A percentile compares a stretch with the other conserved stretches of the same genome.
Evolutionary conservation across 2,329 filamentous ascomycete species (phyloP).

Genomic region (Fusarium lyarnte): DNA sequence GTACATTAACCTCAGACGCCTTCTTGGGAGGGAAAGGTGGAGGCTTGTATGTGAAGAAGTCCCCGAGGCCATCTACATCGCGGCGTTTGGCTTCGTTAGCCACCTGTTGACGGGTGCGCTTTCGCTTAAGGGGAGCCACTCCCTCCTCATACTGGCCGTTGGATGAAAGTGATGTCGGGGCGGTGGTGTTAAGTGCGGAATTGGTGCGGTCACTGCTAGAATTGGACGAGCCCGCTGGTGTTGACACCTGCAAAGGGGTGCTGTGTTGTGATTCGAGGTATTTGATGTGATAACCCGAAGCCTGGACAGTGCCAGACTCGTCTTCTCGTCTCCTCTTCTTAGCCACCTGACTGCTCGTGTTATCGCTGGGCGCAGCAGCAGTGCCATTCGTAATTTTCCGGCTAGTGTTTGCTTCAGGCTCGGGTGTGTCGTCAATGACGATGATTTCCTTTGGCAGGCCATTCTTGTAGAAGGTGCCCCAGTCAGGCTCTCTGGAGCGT

Average conservation of each 20-base stretch:
- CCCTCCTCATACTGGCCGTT: conserved; percentile 71
- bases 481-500: conserved; percentile 74
- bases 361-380: conserved; percentile 44
- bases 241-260: conserved; percentile 74
- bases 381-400: conserved; percentile 52
- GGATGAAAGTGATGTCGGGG: conserved; percentile 80
- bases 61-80: conserved; percentile 75
- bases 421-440: conserved; percentile 80
- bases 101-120: conserved; percentile 83
- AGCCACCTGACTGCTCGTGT: conserved; percentile 59
- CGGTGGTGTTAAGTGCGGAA: conserved; percentile 84
- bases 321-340: conserved; percentile 80
- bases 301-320: conserved; percentile 58
- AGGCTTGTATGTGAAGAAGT: conserved; percentile 83
- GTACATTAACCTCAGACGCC: conserved; percentile 78
- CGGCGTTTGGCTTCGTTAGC: conserved; percentile 84
- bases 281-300: conserved; percentile 77
- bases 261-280: conserved; percentile 76
- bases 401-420: conserved; percentile 58
- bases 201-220: conserved; percentile 88
- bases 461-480: conserved; percentile 84
- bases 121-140: conserved; percentile 85
- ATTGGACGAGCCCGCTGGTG: conserved; percentile 74
- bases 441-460: conserved; percentile 86
- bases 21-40: conserved; percentile 91